Percentiles rank a stretch among this genome's conserved stretches.
Conservation (phyloP, 345 rosid species). For the Ricinus communis region DNA sequence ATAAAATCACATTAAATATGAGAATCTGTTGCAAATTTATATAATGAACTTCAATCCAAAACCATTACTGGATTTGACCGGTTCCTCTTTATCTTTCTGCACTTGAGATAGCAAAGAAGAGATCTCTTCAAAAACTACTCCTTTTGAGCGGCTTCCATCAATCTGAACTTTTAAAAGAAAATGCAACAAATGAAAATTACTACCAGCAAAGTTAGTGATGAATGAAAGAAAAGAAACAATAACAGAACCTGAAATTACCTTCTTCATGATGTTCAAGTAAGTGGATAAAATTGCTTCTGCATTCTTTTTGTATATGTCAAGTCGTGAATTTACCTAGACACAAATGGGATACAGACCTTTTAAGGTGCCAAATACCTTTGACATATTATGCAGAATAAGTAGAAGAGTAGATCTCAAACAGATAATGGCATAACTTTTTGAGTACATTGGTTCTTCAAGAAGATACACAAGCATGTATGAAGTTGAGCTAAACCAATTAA, state of each 20-base stretch:
- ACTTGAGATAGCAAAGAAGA: constrained; percentile 58
- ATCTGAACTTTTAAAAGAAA: constrained; percentile 43
- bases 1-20: neutral
- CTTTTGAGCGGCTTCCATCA: constrained; percentile 75
- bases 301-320: constrained; percentile 79
- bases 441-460: too few species aligned
- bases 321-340: constrained; percentile 65
- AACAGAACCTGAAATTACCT: constrained; percentile 40
- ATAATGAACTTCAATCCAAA: constrained; percentile 17
- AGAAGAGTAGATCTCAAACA: too few species aligned
- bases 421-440: too few species aligned
- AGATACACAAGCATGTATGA: too few species aligned
- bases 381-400: too few species aligned
- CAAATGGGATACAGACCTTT: constrained; percentile 6
- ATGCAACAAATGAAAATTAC: constrained; percentile 11
- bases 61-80: constrained; percentile 31
- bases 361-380: constrained; percentile 3
- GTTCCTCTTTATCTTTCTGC: constrained; percentile 40
- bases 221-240: neutral
- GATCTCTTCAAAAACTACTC: constrained; percentile 60
- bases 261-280: constrained; percentile 55
- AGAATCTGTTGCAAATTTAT: constrained; percentile 9
- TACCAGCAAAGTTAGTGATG: neutral
- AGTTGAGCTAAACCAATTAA: too few species aligned
- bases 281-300: constrained; percentile 62